phyloP scores from a whole-genome alignment of 2,329 filamentous ascomycete species.

The Byssochlamys sp. region DNA sequence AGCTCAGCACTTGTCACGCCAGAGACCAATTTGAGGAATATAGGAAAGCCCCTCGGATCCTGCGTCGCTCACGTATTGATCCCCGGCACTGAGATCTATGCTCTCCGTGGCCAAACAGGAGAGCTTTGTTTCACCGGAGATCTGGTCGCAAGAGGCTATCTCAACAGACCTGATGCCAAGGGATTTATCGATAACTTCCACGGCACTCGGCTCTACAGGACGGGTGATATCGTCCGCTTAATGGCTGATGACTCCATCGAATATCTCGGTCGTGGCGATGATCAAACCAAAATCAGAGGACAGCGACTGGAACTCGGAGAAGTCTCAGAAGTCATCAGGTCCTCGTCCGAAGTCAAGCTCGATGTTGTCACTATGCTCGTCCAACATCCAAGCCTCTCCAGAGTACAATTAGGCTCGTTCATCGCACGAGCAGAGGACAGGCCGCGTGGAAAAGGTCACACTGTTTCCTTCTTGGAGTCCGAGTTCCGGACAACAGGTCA shows the following conservation, averaged over 20 bases:
- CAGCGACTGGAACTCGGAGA: conserved; percentile 72
- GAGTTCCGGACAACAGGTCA: conserved; percentile 12
- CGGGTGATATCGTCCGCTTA: conserved; percentile 71
- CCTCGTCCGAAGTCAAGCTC: conserved; percentile 10
- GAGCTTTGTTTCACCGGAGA: conserved; percentile 21
- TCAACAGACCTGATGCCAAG: conserved; percentile 19
- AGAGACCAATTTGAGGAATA: conserved; percentile 19
- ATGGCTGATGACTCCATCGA: conserved; percentile 64
- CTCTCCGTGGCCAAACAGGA: conserved; percentile 18
- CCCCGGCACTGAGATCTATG: conserved; percentile 15
- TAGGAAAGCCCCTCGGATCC: conserved; percentile 18
- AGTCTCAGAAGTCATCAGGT: conserved; percentile 39
- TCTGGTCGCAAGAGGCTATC: conserved; percentile 19
- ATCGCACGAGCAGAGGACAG: conserved; percentile 10
- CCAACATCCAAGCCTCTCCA: conserved; percentile 18
- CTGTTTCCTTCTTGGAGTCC: conserved; percentile 10
- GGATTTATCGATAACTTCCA: conserved; percentile 12
- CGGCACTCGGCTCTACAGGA: conserved; percentile 56
- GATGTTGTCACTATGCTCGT: conserved; percentile 21
- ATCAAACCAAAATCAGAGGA: conserved; percentile 74
- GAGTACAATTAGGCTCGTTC: conserved; percentile 22
- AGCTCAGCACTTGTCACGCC: conserved; percentile 17
- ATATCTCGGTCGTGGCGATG: conserved; percentile 65
- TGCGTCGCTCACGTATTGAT: conserved; percentile 18
- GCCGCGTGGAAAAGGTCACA: conserved; percentile 5